Evolutionary conservation across 768 basidiomycete species (phyloP).

Genomic region (Polyporus arcularius): DNA sequence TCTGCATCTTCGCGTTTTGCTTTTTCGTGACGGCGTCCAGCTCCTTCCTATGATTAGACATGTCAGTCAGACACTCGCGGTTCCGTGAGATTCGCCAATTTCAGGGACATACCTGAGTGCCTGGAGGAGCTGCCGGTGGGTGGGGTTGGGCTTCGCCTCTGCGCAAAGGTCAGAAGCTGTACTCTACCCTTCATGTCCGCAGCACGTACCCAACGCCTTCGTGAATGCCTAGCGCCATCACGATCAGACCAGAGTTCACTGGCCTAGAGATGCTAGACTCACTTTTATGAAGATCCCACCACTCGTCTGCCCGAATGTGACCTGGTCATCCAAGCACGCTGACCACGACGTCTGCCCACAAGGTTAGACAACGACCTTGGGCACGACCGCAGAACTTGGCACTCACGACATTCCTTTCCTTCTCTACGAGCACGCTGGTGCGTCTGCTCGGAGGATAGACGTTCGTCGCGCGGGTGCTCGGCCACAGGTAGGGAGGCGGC

Average conservation of each 20-base stretch:
- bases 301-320: conserved; percentile 11
- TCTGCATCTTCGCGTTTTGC: not conserved
- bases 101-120: not conserved
- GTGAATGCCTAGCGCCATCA: conserved; percentile 17
- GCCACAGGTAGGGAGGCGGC: not conserved
- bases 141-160: not conserved
- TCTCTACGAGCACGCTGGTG: not conserved
- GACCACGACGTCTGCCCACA: conserved; percentile 24
- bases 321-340: conserved; percentile 25
- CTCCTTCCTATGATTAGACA: not conserved
- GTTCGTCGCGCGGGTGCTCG: not conserved
- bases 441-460: not conserved
- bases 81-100: not conserved
- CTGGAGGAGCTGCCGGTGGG: not conserved
- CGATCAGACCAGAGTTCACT: not conserved
- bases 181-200: not conserved
- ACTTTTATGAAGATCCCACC: conserved; percentile 26
- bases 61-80: not conserved
- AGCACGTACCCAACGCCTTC: conserved; percentile 18
- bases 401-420: not conserved
- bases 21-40: not conserved
- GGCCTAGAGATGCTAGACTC: not conserved
- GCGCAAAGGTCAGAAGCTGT: not conserved
- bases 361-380: too few relatives aligned
- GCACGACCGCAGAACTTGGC: too few relatives aligned